Evolutionary conservation across 768 basidiomycete species (phyloP), one percentile per base, ranked within the genome.

Genomic region (Serendipita sp.): DNA sequence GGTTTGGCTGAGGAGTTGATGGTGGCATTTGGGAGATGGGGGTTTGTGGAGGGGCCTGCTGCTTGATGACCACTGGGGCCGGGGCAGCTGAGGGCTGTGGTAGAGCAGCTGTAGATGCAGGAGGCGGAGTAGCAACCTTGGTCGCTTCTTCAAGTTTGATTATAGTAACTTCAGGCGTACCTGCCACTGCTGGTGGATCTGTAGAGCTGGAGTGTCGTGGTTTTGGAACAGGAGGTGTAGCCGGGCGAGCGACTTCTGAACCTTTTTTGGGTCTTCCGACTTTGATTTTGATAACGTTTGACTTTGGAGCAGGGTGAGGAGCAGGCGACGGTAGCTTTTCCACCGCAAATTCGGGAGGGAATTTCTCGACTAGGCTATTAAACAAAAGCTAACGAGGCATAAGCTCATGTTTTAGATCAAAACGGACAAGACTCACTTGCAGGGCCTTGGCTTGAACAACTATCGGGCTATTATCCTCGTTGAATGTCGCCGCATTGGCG

Each of bases 401-500:
- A 64, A 45, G 65, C 54, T 65, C 32, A 34, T 24, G 32, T 41
- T 38, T 24, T 24, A 10, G 28, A 13, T 3, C 56, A 62, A 18
- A 44, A 45, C 64, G 46, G 54, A 3, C 41, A 24, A 58, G 34
- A 53, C 79, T 41, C 72, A 89, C 89, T 69, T 83, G 78, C 30
- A 92, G 79, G 2, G 76, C 73, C 18, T 79, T 71, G 18, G 90
- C 89, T 69, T 90, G 88, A 69, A 88, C 83, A 85, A 88, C 92
- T 34, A 92, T 88, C 64, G 75, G 80, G 32, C 86, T 89, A 70
- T 87, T 84, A 34, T 95, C 92, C 70, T 83, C 84, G 69, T 97
- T 97, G 75, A 93, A 97, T 65, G 80, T 75, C 72, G 90, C 78
- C 8, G 92, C 94, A 72, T 97, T 97, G 4, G 83, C 81, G 74